Evolutionary conservation across 192 early-diverging fungal genomes (phyloP).

Genomic region (Oehlia diaphana): DNA sequence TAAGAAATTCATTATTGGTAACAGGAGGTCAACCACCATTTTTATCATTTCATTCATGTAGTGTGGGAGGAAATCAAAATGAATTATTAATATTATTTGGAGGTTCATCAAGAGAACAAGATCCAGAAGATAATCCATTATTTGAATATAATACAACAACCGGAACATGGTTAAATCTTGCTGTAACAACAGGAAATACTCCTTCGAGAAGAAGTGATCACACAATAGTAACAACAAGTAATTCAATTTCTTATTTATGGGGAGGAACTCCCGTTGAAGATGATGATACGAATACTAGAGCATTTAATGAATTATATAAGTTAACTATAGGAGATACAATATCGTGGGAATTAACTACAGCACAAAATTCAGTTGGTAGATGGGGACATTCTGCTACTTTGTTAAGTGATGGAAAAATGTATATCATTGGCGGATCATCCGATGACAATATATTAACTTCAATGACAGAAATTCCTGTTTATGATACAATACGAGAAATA

Average conservation of each 20-base stretch:
- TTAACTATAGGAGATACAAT: background rate
- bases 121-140: background rate
- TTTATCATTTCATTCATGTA: conserved; percentile 10
- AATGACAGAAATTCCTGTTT: conserved; percentile 6
- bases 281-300: background rate
- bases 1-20: background rate
- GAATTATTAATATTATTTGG: conserved; percentile 25
- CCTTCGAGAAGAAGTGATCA: conserved; percentile 24
- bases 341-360: background rate
- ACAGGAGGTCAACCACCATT: background rate
- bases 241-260: conserved; percentile 30
- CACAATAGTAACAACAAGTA: conserved; percentile 9
- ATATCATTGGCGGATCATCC: conserved; percentile 28
- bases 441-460: background rate
- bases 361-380: background rate
- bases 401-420: conserved; percentile 29
- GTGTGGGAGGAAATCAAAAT: conserved; percentile 26
- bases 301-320: background rate
- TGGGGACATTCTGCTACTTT: conserved; percentile 28
- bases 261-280: conserved; percentile 4
- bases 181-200: background rate
- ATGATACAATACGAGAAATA: background rate
- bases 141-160: background rate
- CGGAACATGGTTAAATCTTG: background rate
- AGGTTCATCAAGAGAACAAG: background rate